Conservation (phyloP, 139 green algal genomes). For the Pycnococcus provasolii region DNA sequence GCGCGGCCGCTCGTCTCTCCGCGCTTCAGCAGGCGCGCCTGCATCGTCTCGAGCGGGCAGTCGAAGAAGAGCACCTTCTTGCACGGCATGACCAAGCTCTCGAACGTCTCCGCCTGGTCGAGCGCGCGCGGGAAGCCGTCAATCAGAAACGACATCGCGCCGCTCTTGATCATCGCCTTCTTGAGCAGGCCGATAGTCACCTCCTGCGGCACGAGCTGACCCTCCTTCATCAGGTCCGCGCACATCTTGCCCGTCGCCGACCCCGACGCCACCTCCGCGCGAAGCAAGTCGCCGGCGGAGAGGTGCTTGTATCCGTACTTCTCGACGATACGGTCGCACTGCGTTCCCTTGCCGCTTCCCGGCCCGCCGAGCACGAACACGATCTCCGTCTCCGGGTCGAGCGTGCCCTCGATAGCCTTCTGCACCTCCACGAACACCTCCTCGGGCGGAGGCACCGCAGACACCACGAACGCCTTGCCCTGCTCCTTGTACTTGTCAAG, state of each 20-base stretch:
- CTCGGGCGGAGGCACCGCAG: conserved; percentile 10
- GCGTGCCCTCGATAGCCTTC: conserved; percentile 11
- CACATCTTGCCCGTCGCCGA: conserved; percentile 37
- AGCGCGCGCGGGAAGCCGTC: conserved; percentile 36
- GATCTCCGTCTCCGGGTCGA: conserved; percentile 1
- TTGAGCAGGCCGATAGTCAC: conserved; percentile 63
- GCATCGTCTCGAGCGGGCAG: conserved; percentile 36
- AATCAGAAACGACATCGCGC: conserved; percentile 36
- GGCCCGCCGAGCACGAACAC: conserved; percentile 24
- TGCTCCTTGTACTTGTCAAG: conserved; percentile 10
- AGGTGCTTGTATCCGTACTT: conserved; percentile 28
- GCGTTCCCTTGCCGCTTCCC: conserved; percentile 25
- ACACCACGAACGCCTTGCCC: conserved; percentile 4
- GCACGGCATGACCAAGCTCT: conserved; percentile 12
- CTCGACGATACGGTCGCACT: conserved; percentile 28
- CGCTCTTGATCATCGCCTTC: conserved; percentile 51
- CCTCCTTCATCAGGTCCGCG: conserved; percentile 58
- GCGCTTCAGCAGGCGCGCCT: conserved; percentile 43
- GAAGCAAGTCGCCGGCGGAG: conserved; percentile 57
- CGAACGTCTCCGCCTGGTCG: conserved; percentile 27
- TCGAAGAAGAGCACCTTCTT: conserved; percentile 32
- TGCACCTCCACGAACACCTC: conserved; percentile 15
- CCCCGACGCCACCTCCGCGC: conserved; percentile 55
- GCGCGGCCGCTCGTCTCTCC: conserved; percentile 50
- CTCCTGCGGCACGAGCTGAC: conserved; percentile 62